phyloP scores from a whole-genome alignment of 2,329 filamentous ascomycete genomes.

The Gnomoniopsis smithogilvyi region DNA sequence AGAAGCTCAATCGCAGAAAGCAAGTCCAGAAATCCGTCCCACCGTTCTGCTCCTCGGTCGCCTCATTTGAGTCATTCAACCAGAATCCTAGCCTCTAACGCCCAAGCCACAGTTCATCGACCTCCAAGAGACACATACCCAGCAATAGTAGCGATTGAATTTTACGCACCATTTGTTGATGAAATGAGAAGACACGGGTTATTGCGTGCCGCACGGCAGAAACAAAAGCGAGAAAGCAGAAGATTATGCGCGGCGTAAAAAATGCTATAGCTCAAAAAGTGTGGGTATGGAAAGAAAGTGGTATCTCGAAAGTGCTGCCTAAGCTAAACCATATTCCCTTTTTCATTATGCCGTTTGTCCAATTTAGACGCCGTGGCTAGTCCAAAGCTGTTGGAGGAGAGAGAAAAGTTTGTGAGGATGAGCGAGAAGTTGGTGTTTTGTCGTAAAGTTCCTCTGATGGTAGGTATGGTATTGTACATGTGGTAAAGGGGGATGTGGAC shows the following conservation, averaged over 20 bases:
- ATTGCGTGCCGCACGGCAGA: neutral
- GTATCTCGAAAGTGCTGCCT: slow-evolving; percentile 10
- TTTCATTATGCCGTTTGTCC: neutral
- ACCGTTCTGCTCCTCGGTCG: no score
- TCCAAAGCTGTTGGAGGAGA: neutral
- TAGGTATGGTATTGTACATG: neutral
- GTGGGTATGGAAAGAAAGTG: neutral
- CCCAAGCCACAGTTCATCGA: neutral
- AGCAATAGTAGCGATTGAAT: neutral
- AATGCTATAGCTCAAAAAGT: neutral
- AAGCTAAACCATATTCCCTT: neutral
- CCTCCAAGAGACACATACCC: neutral
- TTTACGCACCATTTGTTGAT: no score
- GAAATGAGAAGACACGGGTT: no score
- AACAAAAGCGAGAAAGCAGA: neutral
- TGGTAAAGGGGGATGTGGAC: no score
- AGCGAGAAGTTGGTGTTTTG: neutral
- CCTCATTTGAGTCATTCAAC: neutral
- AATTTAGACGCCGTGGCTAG: neutral
- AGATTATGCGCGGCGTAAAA: neutral
- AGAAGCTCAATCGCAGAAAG: neutral
- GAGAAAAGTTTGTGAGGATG: neutral
- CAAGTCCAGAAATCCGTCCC: neutral
- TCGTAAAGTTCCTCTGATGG: neutral
- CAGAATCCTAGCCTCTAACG: no score